phyloP scores from a whole-genome alignment of 2,329 filamentous ascomycete genomes.

The Cryphonectria parasitica region DNA sequence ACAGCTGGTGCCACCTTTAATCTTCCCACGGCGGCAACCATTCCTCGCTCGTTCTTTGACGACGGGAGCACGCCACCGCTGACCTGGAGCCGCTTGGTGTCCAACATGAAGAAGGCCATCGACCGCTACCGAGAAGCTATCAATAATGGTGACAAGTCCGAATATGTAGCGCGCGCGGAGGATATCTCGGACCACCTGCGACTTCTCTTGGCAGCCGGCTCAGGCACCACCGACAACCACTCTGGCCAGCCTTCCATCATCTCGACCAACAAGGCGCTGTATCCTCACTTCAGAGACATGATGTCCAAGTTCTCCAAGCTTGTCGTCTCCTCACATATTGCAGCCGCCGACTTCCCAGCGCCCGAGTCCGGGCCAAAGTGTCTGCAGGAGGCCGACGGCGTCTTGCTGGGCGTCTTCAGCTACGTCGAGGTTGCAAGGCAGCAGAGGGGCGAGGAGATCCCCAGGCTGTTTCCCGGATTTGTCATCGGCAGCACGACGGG shows the following conservation, averaged over 20 bases:
- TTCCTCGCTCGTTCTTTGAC: conserved; percentile 87
- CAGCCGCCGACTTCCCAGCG: conserved; percentile 92
- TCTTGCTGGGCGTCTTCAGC: conserved; percentile 89
- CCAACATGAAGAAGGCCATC: conserved; percentile 90
- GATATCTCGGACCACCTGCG: conserved; percentile 97
- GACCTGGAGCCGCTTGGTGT: conserved; percentile 87
- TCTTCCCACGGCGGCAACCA: conserved; percentile 60
- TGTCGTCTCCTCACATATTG: conserved; percentile 96
- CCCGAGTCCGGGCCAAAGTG: conserved; percentile 95
- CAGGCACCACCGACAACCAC: conserved; percentile 97
- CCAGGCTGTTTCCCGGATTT: conserved; percentile 91
- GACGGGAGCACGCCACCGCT: conserved; percentile 79
- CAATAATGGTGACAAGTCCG: conserved; percentile 77
- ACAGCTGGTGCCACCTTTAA: conserved; percentile 61
- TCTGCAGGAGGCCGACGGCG: conserved; percentile 94
- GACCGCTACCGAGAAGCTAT: conserved; percentile 92
- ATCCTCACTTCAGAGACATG: conserved; percentile 97
- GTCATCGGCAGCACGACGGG: conserved; percentile 82
- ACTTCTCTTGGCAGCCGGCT: conserved; percentile 90
- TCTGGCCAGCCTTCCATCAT: conserved; percentile 99
- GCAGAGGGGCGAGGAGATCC: conserved; percentile 90
- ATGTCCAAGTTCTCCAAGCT: conserved; percentile 99
- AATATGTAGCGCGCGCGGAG: conserved; percentile 93
- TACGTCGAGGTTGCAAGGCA: conserved; percentile 95
- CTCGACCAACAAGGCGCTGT: conserved; percentile 94